Evolutionary conservation across 352 stramenopile species (phyloP).

Genomic region (Pythium phragmiticola): DNA sequence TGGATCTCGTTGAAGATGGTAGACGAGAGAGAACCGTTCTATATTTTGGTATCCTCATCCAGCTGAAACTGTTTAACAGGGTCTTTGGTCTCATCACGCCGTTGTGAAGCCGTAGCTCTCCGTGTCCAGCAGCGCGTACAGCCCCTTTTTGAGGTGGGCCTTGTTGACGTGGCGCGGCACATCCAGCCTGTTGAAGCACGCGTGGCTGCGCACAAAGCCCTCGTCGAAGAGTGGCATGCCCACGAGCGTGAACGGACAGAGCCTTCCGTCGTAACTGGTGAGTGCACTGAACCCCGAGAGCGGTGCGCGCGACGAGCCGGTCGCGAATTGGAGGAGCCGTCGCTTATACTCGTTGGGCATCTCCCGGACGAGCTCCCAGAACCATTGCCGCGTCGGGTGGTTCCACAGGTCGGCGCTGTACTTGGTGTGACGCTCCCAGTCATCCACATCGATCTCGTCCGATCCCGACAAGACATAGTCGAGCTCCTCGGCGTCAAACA

Average conservation of each 20-base stretch:
- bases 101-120: slow-evolving; percentile 62
- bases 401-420: slow-evolving; percentile 48
- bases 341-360: slow-evolving; percentile 79
- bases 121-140: slow-evolving; percentile 49
- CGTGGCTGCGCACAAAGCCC: slow-evolving; percentile 41
- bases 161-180: slow-evolving; percentile 92
- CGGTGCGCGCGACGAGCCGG: slow-evolving; percentile 75
- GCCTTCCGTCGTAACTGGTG: slow-evolving; percentile 77
- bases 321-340: slow-evolving; percentile 78
- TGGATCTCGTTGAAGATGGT: too few species aligned
- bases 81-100: slow-evolving; percentile 21
- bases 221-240: slow-evolving; percentile 34
- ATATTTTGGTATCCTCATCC: too few species aligned
- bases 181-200: slow-evolving; percentile 88
- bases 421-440: slow-evolving; percentile 92
- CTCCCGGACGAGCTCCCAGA: slow-evolving; percentile 95
- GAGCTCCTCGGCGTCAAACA: slow-evolving; percentile 97
- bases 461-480: slow-evolving; percentile 96
- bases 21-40: too few species aligned
- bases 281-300: slow-evolving; percentile 67
- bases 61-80: not conserved
- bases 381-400: slow-evolving; percentile 72
- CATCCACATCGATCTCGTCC: slow-evolving; percentile 93
- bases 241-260: slow-evolving; percentile 78
- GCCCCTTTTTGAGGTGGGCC: slow-evolving; percentile 56